Conservation (phyloP, 2,329 filamentous ascomycete genomes). For the Claviceps monticola region DNA sequence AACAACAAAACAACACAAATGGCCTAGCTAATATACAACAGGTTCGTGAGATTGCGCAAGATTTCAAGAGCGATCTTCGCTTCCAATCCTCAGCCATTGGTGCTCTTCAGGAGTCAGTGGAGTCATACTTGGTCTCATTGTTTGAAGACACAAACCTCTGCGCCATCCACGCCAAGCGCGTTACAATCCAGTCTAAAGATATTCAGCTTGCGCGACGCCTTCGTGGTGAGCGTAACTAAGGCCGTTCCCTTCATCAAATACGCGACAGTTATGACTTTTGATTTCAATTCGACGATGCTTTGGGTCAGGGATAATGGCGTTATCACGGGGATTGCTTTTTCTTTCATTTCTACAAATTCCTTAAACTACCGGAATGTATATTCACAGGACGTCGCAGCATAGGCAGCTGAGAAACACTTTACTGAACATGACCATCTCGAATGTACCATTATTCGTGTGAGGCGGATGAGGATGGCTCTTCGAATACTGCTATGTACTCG, state of each 20-base stretch:
- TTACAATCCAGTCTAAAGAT: slow-evolving; percentile 95
- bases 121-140: slow-evolving; percentile 95
- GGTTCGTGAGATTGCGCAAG: slow-evolving; percentile 88
- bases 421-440: too few relatives aligned
- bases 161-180: slow-evolving; percentile 98
- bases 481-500: too few relatives aligned
- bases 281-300: slow-evolving; percentile 23
- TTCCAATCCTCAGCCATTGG: slow-evolving; percentile 98
- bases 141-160: slow-evolving; percentile 98
- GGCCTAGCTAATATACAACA: slow-evolving; percentile 15
- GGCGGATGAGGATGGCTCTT: too few relatives aligned
- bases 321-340: slow-evolving; percentile 21
- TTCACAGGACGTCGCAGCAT: slow-evolving; percentile 9
- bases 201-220: slow-evolving; percentile 94
- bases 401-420: too few relatives aligned
- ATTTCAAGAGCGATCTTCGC: slow-evolving; percentile 88
- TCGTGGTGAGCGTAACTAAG: slow-evolving; percentile 80
- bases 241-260: not conserved
- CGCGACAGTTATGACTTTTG: slow-evolving; percentile 26
- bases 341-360: slow-evolving; percentile 3
- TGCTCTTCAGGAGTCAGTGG: slow-evolving; percentile 94
- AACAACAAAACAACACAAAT: not conserved
- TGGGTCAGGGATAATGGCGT: slow-evolving; percentile 31
- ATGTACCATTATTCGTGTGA: too few relatives aligned
- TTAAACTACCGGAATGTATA: slow-evolving; percentile 29